These are phyloP conservation scores for Emmonsia crescens DNA, from an alignment of 2,329 filamentous ascomycete species.

Conservation along the genomic window DNA sequence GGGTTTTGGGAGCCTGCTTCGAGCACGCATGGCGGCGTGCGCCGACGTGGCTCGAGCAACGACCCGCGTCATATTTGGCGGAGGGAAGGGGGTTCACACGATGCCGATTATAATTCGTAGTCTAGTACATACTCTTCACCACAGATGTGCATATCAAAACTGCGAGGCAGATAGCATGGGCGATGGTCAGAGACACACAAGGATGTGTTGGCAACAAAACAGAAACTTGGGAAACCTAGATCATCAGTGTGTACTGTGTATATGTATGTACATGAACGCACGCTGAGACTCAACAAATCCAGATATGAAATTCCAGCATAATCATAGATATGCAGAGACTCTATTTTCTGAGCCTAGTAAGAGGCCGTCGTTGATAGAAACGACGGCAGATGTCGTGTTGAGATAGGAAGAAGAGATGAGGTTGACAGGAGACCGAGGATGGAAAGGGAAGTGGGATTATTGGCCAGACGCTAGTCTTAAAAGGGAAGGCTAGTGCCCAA, in stretches of 20 bases:
- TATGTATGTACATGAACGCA: not conserved
- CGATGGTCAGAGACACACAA: not conserved
- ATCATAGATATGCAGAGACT: not conserved
- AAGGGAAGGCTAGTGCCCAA: too few species aligned
- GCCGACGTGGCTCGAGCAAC: constrained; percentile 25
- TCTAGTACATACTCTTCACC: constrained; percentile 3
- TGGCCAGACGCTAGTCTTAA: not conserved
- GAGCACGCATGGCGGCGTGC: constrained; percentile 23
- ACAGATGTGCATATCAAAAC: not conserved
- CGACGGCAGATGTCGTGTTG: not conserved
- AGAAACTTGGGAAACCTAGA: not conserved
- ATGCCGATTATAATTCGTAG: not conserved
- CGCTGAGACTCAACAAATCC: constrained; percentile 1
- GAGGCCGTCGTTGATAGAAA: not conserved
- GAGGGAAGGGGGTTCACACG: not conserved
- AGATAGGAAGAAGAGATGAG: not conserved
- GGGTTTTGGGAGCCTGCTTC: constrained; percentile 23
- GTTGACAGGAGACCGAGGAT: not conserved
- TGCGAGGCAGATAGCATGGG: not conserved
- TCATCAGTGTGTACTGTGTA: not conserved
- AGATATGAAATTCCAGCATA: not conserved
- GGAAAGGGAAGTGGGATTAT: not conserved
- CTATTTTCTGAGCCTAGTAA: not conserved
- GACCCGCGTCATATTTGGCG: constrained; percentile 26
- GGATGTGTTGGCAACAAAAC: not conserved